Base-by-base conservation (phyloP, 1,284 basidiomycete species). In the Puccinia brachypodii region DNA sequence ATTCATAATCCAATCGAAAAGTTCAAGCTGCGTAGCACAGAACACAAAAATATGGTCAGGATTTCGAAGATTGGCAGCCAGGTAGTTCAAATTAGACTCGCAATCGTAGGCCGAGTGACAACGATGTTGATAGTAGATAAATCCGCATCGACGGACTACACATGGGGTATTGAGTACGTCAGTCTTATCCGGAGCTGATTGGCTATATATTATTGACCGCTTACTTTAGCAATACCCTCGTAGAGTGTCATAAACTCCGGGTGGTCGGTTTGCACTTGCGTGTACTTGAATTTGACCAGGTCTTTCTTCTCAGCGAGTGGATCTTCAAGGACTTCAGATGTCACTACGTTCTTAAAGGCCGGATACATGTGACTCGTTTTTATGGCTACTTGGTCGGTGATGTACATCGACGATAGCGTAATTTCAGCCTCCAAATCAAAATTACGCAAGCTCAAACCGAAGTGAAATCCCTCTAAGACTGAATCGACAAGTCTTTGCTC, bases 1-100 rank as follows among this genome's bases (percentile, higher is more conserved):
- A 7, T 94, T 93, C 93, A 99, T 97, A 87, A 99, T 92, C 88
- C 98, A 98, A 87, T 99, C 95, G 87, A 98, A 99, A 13, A 99
- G 88, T 1, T 92, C 90, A 58, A 99, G 88, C 84, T 84, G 66
- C n/a, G 33, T 47, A 6, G 11, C 4, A 9, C 38, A 71, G n/a
- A n/a, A 53, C 47, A 42, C 25, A 68, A 56, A 40, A 81, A 40
- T 14, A 38, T 19, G 7, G 40, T 28, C 76, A 58, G 47, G 36
- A 62, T 42, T 8, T 16, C 40, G 25, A 2, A 33, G 50, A 56
- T 42, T 36, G 33, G 16, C 64, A 68, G 9, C n/a, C 16, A 33
- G 56, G 22, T 40, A 31, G 44, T 25, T 22, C 9, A 47, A 28
- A 19, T 33, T 0, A 9, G 16, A 74, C 84, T 33, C 25, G 84